These are phyloP conservation scores for Chytriomyces sp. DNA, from an alignment of 192 early-diverging fungal genomes.

Conservation along the genomic window DNA sequence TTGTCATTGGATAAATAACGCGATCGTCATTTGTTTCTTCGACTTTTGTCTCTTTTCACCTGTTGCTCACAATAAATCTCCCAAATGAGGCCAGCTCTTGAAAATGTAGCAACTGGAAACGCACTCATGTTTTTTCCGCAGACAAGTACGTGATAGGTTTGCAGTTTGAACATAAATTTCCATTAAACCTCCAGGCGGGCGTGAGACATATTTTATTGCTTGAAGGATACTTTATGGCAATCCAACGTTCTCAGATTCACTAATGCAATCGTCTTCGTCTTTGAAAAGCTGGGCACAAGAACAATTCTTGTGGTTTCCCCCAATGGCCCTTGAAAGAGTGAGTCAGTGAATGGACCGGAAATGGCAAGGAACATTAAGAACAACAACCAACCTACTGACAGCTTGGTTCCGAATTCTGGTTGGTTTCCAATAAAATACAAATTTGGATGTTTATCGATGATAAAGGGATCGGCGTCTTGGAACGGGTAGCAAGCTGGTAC, in stretches of 20 bases:
- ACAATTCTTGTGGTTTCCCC: conserved; percentile 71
- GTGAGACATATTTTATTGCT: neutral
- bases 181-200: neutral
- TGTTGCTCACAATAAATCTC: neutral
- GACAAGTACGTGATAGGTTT: no score
- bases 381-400: conserved; percentile 46
- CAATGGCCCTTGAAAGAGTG: conserved; percentile 46
- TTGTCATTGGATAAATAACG: conserved; percentile 81
- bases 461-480: conserved; percentile 83
- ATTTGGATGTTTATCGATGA: conserved; percentile 74
- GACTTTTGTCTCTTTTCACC: neutral
- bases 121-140: no score
- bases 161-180: no score
- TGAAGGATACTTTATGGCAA: conserved; percentile 22
- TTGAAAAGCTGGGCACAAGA: conserved; percentile 76
- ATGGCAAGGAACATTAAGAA: neutral
- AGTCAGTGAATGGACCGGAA: conserved; percentile 2
- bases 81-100: neutral
- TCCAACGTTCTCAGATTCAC: conserved; percentile 78
- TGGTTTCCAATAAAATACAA: conserved; percentile 95
- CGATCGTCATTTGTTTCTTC: neutral
- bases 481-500: conserved; percentile 88
- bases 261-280: conserved; percentile 72
- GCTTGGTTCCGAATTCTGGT: conserved; percentile 63
- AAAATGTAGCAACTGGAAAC: no score